Conservation (phyloP, 495 filamentous ascomycete species). For the Saxophila tyrrhenica region DNA sequence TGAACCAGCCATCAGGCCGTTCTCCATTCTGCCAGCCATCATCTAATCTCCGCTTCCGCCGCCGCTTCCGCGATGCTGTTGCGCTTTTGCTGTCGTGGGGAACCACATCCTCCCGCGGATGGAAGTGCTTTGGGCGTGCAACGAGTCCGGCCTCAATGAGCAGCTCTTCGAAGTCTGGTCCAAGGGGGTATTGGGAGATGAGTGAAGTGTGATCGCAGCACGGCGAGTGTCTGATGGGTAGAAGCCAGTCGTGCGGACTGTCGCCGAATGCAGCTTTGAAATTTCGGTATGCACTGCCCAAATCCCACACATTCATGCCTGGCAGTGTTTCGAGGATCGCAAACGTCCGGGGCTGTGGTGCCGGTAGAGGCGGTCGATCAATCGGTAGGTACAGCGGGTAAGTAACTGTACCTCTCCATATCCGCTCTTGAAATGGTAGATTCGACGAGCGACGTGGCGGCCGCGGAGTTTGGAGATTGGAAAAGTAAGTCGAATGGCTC, state of each 20-base stretch:
- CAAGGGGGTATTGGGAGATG: slow-evolving; percentile 12
- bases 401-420: slow-evolving; percentile 17
- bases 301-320: slow-evolving; percentile 22
- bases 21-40: slow-evolving; percentile 19
- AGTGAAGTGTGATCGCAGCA: slow-evolving; percentile 17
- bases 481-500: slow-evolving; percentile 17
- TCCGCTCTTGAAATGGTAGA: slow-evolving; percentile 4
- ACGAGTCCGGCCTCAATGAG: slow-evolving; percentile 13
- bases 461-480: neutral
- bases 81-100: neutral
- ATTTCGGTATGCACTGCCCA: slow-evolving; percentile 15
- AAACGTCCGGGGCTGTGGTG: slow-evolving; percentile 18
- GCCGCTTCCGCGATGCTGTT: neutral
- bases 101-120: neutral
- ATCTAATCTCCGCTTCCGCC: neutral
- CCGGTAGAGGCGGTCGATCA: slow-evolving; percentile 8
- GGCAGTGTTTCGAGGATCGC: slow-evolving; percentile 21
- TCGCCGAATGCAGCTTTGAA: slow-evolving; percentile 16
- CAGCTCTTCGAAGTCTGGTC: slow-evolving; percentile 16
- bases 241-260: slow-evolving; percentile 16
- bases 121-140: neutral
- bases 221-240: slow-evolving; percentile 20
- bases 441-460: neutral
- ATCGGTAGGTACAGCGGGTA: slow-evolving; percentile 8
- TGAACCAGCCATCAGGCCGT: slow-evolving; percentile 14